Percentiles rank a stretch among this genome's conserved stretches.
These are phyloP conservation scores for Inosperma sp. DNA, from an alignment of 768 basidiomycete genomes.

Conservation along the genomic window DNA sequence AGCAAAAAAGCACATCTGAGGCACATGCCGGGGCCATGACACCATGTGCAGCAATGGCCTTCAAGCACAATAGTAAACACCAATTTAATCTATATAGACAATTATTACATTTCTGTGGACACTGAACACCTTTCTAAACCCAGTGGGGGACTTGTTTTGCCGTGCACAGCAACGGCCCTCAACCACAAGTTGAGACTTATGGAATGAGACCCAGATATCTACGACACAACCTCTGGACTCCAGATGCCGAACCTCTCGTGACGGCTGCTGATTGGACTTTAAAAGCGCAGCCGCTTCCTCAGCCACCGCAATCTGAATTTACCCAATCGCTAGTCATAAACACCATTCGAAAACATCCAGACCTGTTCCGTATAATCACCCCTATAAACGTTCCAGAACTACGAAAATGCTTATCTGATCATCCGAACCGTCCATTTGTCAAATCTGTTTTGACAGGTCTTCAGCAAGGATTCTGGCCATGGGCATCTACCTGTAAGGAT, in stretches of 20 bases:
- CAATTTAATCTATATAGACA: too few species aligned
- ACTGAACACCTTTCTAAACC: too few species aligned
- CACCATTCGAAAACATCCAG: slow-evolving; percentile 25
- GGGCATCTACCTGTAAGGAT: slow-evolving; percentile 21
- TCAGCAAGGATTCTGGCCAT: slow-evolving; percentile 43
- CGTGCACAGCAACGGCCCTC: too few species aligned
- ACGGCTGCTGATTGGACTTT: background rate
- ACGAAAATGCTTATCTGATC: slow-evolving; percentile 13
- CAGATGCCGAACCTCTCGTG: background rate
- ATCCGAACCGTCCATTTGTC: slow-evolving; percentile 43
- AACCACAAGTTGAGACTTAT: too few species aligned
- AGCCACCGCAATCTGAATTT: background rate
- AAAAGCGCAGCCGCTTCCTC: background rate
- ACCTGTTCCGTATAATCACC: slow-evolving; percentile 33
- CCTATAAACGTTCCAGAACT: slow-evolving; percentile 22
- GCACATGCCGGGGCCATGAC: too few species aligned
- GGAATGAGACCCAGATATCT: background rate
- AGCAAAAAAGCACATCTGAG: too few species aligned
- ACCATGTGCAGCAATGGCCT: too few species aligned
- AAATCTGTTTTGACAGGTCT: slow-evolving; percentile 28
- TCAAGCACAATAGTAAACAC: too few species aligned
- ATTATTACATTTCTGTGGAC: too few species aligned
- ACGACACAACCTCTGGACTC: background rate
- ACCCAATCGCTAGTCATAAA: background rate
- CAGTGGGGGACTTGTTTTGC: too few species aligned